These are phyloP conservation scores for Calonectria fujianensis DNA, from an alignment of 2,329 filamentous ascomycete genomes.

Conservation along the genomic window DNA sequence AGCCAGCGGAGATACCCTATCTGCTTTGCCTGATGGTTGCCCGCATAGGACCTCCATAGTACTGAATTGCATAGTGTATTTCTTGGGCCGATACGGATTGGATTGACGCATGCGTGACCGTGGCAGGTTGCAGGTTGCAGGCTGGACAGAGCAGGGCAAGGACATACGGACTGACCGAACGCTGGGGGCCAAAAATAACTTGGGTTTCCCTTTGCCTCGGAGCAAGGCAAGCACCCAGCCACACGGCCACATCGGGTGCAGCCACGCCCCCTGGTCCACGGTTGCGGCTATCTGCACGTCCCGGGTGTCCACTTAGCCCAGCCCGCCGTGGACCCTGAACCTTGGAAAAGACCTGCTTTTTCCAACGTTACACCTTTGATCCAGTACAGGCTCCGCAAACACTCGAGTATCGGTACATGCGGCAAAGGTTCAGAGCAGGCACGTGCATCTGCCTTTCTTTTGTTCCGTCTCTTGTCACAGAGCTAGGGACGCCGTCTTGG, in stretches of 20 bases:
- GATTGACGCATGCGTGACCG: slow-evolving; percentile 33
- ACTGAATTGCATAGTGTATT: slow-evolving; percentile 12
- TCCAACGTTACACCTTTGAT: slow-evolving; percentile 44
- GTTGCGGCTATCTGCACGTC: slow-evolving; percentile 19
- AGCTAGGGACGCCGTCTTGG: slow-evolving; percentile 9
- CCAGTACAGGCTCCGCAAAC: slow-evolving; percentile 42
- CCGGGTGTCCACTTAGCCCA: slow-evolving; percentile 32
- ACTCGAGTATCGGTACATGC: slow-evolving; percentile 51
- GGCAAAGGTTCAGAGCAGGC: slow-evolving; percentile 24
- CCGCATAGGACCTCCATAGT: slow-evolving; percentile 2
- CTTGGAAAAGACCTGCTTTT: slow-evolving; percentile 29
- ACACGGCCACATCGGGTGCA: slow-evolving; percentile 47
- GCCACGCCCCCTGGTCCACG: slow-evolving; percentile 20
- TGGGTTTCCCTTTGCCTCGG: slow-evolving; percentile 29
- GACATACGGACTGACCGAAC: slow-evolving; percentile 44
- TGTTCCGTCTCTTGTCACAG: slow-evolving; percentile 36
- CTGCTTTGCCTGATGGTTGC: slow-evolving; percentile 29
- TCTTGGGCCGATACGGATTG: slow-evolving; percentile 7
- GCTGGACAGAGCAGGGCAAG: slow-evolving; percentile 22
- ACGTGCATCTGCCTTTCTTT: slow-evolving; percentile 47
- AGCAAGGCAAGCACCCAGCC: slow-evolving; percentile 43
- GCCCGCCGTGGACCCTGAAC: slow-evolving; percentile 42
- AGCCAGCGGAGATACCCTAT: slow-evolving; percentile 33
- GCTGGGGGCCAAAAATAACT: slow-evolving; percentile 53
- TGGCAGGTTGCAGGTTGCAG: slow-evolving; percentile 32